Base-by-base conservation (phyloP, 306 rosid species). In the Fagus sylvatica region DNA sequence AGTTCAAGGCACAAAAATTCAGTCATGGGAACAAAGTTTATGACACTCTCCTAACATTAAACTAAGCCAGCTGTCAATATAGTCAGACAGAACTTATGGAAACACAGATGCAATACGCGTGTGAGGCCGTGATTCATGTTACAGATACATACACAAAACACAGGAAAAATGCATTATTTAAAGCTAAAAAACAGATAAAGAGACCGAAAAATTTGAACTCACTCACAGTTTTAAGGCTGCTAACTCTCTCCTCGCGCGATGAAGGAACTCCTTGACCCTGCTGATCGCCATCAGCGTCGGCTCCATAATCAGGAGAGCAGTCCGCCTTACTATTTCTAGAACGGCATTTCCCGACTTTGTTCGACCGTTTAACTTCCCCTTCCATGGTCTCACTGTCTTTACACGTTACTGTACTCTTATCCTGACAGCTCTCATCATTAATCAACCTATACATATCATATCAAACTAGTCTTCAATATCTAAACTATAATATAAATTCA, bases 161-260 rank as follows among this genome's bases (percentile, higher is more conserved):
- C 60, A 67, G 46, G 30, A 7, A 39, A 72, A 10, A 46, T 22
- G 68, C 34, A 22, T 59, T 19, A 43, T 66, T 71, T 34, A 39
- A 51, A 42, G 33, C 76, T 60, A 68, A 57, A 60, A 57, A 57
- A 57, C 33, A 57, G 36, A 57, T 57, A 9, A 2, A 57, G 34
- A 30, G 64, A 46, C 51, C 51, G 11, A 46, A 10, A 46, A 4
- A 17, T 2, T 59, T 41, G 66, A 76, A 76, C 97, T 90, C 87
- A 76, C 97, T 90, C 87, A 95, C 98, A 73, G 98, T 92, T 87
- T 92, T 95, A 73, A 95, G 89, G 88, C 97, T 92, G 93, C 97
- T 92, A 84, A 92, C 97, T 90, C 91, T 90, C 82, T 95, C 98
- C 83, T 95, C 98, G 37, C 98, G 97, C 73, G 91, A 83, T 9